These are phyloP conservation scores for Primulina tabacum DNA, from an alignment of 257 asterid genomes.

Conservation along the genomic window DNA sequence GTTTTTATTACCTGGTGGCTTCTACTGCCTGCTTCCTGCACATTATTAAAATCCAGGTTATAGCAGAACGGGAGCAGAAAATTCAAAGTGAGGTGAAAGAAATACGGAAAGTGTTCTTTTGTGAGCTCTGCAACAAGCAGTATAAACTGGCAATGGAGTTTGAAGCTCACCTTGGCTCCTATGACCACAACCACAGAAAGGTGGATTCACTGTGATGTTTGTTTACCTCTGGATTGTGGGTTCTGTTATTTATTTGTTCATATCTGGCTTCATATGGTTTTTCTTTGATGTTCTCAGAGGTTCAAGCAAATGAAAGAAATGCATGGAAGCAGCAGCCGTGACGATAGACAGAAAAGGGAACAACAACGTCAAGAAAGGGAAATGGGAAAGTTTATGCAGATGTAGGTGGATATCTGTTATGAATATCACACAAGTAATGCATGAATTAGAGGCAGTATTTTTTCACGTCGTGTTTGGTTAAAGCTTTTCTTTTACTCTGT, in stretches of 20 bases:
- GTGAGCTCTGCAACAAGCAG: conserved; percentile 99
- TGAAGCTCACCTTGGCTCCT: conserved; percentile 95
- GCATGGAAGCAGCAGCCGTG: conserved; percentile 98
- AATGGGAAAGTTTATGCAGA: conserved; percentile 86
- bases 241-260: conserved; percentile 15
- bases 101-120: conserved; percentile 87
- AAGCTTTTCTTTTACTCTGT: conserved; percentile 15
- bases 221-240: conserved; percentile 16
- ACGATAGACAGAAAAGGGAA: conserved; percentile 94
- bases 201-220: conserved; percentile 29
- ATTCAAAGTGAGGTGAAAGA: conserved; percentile 93
- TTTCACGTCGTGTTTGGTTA: background rate
- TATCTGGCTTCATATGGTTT: too few species aligned
- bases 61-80: conserved; percentile 97
- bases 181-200: conserved; percentile 99
- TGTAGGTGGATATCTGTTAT: conserved; percentile 34
- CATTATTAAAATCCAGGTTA: conserved; percentile 98
- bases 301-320: conserved; percentile 97
- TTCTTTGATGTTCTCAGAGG: conserved; percentile 45
- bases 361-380: conserved; percentile 90
- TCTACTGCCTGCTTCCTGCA: conserved; percentile 99
- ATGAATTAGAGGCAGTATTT: conserved; percentile 1
- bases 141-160: conserved; percentile 97
- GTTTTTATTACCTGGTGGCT: conserved; percentile 99
- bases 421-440: background rate